Evolutionary conservation across 2,329 filamentous ascomycete genomes (phyloP), one percentile per base, ranked within the genome.

Genomic region (Calonectria multiphialidica): DNA sequence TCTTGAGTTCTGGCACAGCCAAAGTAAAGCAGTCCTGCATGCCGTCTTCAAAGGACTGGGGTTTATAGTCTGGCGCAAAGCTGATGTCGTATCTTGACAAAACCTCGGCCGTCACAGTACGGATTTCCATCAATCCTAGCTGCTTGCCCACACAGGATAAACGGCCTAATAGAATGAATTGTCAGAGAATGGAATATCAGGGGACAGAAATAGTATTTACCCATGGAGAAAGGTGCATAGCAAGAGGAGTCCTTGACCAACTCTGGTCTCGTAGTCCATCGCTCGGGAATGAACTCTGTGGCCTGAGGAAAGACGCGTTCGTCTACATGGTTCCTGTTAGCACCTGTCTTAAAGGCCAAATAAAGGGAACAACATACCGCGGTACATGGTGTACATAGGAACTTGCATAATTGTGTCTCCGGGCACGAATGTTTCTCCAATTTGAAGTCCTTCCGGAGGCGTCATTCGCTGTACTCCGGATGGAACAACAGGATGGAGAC

Each of bases 71-170:
- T 7, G 53, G 53, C 23, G 57, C 57, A 42, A 62, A 45, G 21
- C 40, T 28, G 25, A 62, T 45, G 4, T 62, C 23, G 40, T 62
- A 62, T 15, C 37, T 28, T 12, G 37, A 45, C 40, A 45, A 25
- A 30, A 62, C 40, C 40, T 62, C 40, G 2, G 37, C 40, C 16
- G 63, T 55, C 4, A 66, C 63, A 15, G 49, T 44, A 23, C 68
- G 68, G 9, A 71, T 62, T 66, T 84, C 82, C 78, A 83, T 82
- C 44, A 85, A 71, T 0, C 78, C 83, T 1, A 85, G 75, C 67
- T 81, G 79, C 68, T 83, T 84, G 1, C 84, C 84, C 1, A 81
- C 81, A 47, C 83, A 84, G 6, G 81, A 80, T 59, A 81, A 81
- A 1, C 75, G 78, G 3, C 83, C 82, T 82, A 15, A 28, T 21